Conservation (phyloP, 2,329 filamentous ascomycete genomes). For the Aspergillus sp. region DNA sequence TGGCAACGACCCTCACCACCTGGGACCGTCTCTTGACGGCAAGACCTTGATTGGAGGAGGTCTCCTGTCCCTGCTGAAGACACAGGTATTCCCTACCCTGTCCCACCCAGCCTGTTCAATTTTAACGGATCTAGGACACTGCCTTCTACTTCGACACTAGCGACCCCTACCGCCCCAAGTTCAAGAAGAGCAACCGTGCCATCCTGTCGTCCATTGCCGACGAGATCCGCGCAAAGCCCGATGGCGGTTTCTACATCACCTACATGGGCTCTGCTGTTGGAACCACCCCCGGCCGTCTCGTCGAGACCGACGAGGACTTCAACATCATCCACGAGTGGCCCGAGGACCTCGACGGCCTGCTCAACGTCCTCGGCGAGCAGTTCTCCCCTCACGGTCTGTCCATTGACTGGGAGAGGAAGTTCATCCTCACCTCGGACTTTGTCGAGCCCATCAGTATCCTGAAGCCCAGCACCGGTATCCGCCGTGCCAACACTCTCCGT, state of each 20-base stretch:
- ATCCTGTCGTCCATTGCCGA: slow-evolving; percentile 60
- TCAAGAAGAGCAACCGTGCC: slow-evolving; percentile 61
- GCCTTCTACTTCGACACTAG: slow-evolving; percentile 62
- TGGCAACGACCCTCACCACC: slow-evolving; percentile 62
- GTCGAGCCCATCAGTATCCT: slow-evolving; percentile 62
- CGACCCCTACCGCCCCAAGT: slow-evolving; percentile 59
- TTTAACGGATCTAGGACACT: slow-evolving; percentile 60
- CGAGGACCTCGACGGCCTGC: slow-evolving; percentile 53
- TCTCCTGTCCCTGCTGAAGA: slow-evolving; percentile 31
- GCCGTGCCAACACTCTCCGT: slow-evolving; percentile 57
- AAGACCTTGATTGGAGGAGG: slow-evolving; percentile 60
- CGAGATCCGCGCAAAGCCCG: slow-evolving; percentile 64
- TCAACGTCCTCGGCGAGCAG: slow-evolving; percentile 60
- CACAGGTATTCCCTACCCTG: slow-evolving; percentile 3
- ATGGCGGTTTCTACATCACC: slow-evolving; percentile 61
- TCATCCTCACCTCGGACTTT: slow-evolving; percentile 64
- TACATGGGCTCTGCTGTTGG: slow-evolving; percentile 62
- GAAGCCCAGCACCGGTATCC: slow-evolving; percentile 58
- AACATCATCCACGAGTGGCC: slow-evolving; percentile 65
- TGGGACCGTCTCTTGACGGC: slow-evolving; percentile 55
- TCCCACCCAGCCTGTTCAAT: no score
- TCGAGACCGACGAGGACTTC: slow-evolving; percentile 60
- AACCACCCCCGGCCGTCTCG: slow-evolving; percentile 58
- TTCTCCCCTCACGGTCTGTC: slow-evolving; percentile 62
- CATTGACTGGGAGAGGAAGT: slow-evolving; percentile 57